These are phyloP conservation scores for Nicotiana otophora DNA, from an alignment of 257 asterid species.

Conservation along the genomic window DNA sequence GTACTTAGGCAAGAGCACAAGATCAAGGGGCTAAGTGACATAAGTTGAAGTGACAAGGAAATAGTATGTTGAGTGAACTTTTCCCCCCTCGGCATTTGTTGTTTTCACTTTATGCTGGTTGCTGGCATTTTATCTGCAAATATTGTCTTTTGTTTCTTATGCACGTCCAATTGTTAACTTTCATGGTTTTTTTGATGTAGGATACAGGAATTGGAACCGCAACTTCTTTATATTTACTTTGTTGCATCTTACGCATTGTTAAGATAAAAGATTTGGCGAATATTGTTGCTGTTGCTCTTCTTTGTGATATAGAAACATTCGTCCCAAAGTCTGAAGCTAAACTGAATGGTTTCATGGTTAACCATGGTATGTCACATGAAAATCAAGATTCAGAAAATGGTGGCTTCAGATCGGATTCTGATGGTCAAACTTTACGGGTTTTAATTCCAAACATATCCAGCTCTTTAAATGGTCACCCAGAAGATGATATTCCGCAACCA, in stretches of 20 bases:
- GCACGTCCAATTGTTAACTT: conserved; percentile 15
- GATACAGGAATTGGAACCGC: conserved; percentile 66
- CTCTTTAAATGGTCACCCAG: conserved; percentile 39
- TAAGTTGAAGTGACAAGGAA: background rate
- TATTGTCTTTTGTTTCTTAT: background rate
- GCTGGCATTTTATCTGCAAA: background rate
- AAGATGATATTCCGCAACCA: conserved; percentile 24
- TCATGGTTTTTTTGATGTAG: conserved; percentile 39
- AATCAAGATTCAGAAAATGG: conserved; percentile 26
- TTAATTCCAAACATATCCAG: conserved; percentile 30
- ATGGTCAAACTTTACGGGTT: conserved; percentile 33
- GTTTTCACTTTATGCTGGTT: conserved; percentile 1
- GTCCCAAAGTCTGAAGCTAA: conserved; percentile 45
- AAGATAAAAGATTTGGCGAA: conserved; percentile 96
- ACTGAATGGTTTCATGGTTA: conserved; percentile 49
- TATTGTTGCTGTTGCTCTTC: conserved; percentile 81
- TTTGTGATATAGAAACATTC: conserved; percentile 52
- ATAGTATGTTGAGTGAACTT: background rate
- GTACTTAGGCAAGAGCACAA: background rate
- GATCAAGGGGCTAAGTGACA: background rate
- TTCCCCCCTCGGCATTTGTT: background rate
- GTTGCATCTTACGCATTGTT: conserved; percentile 94
- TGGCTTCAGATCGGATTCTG: conserved; percentile 22
- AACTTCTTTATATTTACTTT: conserved; percentile 81
- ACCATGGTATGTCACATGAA: conserved; percentile 34